Evolutionary conservation across 495 filamentous ascomycete species (phyloP), one percentile per base, ranked within the genome.

Genomic region (Penicillium odoratum): DNA sequence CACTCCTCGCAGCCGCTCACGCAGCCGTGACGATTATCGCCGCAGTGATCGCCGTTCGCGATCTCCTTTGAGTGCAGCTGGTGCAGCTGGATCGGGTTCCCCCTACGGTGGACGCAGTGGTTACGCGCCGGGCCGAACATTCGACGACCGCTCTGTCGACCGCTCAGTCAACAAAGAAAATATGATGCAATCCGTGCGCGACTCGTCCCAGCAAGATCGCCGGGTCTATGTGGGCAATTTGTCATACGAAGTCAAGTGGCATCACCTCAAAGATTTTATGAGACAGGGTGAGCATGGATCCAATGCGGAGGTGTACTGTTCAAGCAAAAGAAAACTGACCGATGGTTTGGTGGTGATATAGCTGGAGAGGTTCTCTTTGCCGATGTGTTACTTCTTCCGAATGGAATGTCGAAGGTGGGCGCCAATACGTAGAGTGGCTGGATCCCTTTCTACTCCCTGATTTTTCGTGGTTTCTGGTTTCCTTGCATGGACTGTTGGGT

Each of bases 371-470:
- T 98, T 78, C 86, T 98, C 81, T 98, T 95, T 79, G 94, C 94
- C 85, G 94, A 98, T 85, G 93, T 98, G 70, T 88, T 98, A 77
- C 84, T 96, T 77, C 92, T 98, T 92, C 95, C 95, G 72, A 98
- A 98, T 86, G 94, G 94, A 92, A 98, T 98, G 94, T 97, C 93
- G 90, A 98, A 98, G 95, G 94, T 97, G 92, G 91, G 92, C 90
- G 86, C 85, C 87, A 90, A 91, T 85, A 84, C 86, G 85, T 92
- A 87, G 85, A 85, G 84, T 86, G 90, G 85, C 85, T 91, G 88
- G 87, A 84, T 86, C 88, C 81, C 84, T 83, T 82, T 81, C 75
- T 68, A 64, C 55, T 70, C 66, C 66, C 63, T 63, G 68, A 68
- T 74, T 71, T 66, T 59, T 63, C 46, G 57, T 67, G 52, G 63